Percentiles rank a stretch among this genome's conserved stretches.
Evolutionary conservation across 257 asterid genomes (phyloP).

Genomic region (Gentiana macrophylla): DNA sequence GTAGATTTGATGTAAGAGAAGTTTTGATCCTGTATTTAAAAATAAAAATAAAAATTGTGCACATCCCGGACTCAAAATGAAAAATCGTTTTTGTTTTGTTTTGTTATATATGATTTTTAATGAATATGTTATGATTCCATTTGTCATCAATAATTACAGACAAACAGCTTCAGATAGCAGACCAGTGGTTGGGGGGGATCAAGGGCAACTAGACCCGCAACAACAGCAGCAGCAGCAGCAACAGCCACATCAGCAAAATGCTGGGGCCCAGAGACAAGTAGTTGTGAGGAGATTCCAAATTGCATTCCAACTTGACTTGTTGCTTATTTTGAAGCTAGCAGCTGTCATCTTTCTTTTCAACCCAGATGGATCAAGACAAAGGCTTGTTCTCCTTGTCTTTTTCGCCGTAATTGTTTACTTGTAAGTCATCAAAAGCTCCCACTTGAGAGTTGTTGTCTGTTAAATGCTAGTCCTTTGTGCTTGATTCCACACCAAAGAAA

Average conservation of each 20-base stretch:
- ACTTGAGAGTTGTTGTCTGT: neutral
- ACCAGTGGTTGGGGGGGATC: conserved; percentile 42
- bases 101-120: neutral
- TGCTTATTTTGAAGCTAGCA: conserved; percentile 77
- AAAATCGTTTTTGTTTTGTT: no score
- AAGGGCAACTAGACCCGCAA: conserved; percentile 52
- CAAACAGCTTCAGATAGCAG: conserved; percentile 44
- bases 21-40: no score
- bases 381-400: conserved; percentile 74
- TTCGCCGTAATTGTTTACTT: conserved; percentile 71
- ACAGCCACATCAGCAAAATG: conserved; percentile 39
- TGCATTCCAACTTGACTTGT: conserved; percentile 73
- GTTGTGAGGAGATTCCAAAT: conserved; percentile 79
- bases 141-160: conserved; percentile 28
- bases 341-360: conserved; percentile 91
- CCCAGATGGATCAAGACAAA: conserved; percentile 90
- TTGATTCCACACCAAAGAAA: neutral
- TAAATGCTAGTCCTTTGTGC: neutral
- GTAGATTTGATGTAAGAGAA: no score
- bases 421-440: conserved; percentile 35
- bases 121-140: conserved; percentile 2
- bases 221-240: conserved; percentile 43
- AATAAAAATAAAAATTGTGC: no score
- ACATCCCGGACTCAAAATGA: no score
- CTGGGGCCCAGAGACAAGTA: conserved; percentile 65